Conservation (phyloP, 805 yeast genomes). For the Kluyveromyces aestuarii region DNA sequence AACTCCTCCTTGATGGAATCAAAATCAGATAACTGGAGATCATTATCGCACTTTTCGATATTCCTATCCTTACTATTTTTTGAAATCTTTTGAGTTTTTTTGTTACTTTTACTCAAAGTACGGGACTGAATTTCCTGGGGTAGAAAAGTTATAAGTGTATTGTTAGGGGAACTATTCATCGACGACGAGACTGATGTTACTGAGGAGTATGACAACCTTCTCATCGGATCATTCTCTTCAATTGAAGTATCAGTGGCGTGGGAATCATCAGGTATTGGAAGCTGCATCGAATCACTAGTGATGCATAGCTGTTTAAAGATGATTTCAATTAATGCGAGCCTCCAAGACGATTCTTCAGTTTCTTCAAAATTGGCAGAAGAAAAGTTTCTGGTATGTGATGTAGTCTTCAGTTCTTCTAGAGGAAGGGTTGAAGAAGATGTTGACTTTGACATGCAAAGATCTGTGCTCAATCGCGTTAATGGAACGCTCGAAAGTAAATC, state of each 20-base stretch:
- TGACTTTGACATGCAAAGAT: not conserved
- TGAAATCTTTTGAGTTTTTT: not conserved
- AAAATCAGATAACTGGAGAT: constrained; percentile 31
- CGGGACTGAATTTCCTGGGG: not conserved
- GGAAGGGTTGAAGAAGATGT: constrained; percentile 1
- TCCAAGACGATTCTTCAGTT: constrained; percentile 56
- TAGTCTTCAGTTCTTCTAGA: constrained; percentile 1
- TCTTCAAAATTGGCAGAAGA: constrained; percentile 56
- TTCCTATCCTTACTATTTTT: not conserved
- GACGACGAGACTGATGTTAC: constrained; percentile 2
- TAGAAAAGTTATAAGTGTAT: not conserved
- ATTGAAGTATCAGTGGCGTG: not conserved
- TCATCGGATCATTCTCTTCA: not conserved
- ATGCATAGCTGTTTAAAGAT: constrained; percentile 64
- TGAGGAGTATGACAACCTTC: constrained; percentile 5
- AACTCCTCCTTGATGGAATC: constrained; percentile 48
- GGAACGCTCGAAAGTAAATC: constrained; percentile 80
- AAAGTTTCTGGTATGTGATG: constrained; percentile 18
- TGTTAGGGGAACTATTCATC: not conserved
- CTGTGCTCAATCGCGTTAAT: constrained; percentile 22
- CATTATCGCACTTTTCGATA: constrained; percentile 4
- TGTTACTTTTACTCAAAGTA: not conserved
- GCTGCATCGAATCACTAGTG: constrained; percentile 29
- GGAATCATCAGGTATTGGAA: constrained; percentile 7
- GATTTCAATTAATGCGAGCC: constrained; percentile 60